Evolutionary conservation across 768 basidiomycete genomes (phyloP).

Genomic region (Rhizopogon vinicolor): DNA sequence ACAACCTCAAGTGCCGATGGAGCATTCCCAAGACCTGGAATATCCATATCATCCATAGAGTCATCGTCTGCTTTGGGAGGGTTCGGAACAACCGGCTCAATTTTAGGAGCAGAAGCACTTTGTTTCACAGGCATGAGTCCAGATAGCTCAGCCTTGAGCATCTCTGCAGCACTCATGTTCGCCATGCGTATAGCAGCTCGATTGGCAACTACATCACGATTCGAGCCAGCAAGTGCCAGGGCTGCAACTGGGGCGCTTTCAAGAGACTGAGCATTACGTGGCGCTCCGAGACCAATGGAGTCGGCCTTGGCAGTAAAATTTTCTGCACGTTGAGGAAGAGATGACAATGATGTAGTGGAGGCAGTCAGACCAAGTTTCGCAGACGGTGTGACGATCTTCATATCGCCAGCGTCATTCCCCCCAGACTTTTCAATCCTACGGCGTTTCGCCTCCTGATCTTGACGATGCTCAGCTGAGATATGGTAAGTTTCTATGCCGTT

Average conservation of each 20-base stretch:
- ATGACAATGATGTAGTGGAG: constrained; percentile 31
- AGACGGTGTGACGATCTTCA: constrained; percentile 26
- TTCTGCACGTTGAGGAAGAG: constrained; percentile 58
- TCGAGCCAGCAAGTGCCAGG: constrained; percentile 80
- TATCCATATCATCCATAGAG: constrained; percentile 27
- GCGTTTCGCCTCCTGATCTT: constrained; percentile 87
- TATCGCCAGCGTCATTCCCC: constrained; percentile 27
- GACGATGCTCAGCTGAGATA: constrained; percentile 81
- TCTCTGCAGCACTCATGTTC: constrained; percentile 94
- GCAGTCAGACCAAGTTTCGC: constrained; percentile 23
- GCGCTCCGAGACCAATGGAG: constrained; percentile 70
- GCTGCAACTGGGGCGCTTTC: constrained; percentile 55
- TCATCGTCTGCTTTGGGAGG: constrained; percentile 21
- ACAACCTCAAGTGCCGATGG: constrained; percentile 11
- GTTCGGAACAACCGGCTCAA: constrained; percentile 32
- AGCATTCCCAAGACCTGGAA: constrained; percentile 28
- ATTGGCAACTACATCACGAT: constrained; percentile 86
- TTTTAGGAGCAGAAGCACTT: constrained; percentile 22
- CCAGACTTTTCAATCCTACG: constrained; percentile 63
- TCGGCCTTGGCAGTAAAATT: constrained; percentile 75
- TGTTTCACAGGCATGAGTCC: constrained; percentile 41
- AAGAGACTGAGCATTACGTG: constrained; percentile 52
- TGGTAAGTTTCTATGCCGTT: constrained; percentile 5
- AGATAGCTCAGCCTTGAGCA: constrained; percentile 85
- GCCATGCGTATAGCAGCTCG: constrained; percentile 90